Base-by-base conservation (phyloP, 192 early-diverging fungal species). In the Rhizophagus sp. region DNA sequence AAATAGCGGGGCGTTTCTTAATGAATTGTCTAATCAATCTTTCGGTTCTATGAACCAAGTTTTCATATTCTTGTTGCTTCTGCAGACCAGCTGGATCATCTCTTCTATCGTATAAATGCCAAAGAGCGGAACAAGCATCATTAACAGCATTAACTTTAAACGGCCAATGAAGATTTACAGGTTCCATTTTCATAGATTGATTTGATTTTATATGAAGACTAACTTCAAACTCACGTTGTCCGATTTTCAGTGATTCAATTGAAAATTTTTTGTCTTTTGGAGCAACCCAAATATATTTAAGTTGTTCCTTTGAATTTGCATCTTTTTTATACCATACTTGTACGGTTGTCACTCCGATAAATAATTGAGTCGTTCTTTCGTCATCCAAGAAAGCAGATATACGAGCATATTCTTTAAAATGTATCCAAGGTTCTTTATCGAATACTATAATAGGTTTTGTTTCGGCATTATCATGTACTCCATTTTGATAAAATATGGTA, bases 341-440 rank as follows among this genome's bases (percentile, higher is more conserved):
- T 19, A 75, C 12, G 12, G 57, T 41, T 4, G 74, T 74, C 34
- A 34, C 25, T 57, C 73, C 73, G 27, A 74, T 74, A 27, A 52
- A 50, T 33, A 74, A n/a, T 74, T 74, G 73, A 15, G 9, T 12
- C 2, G 24, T 52, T 13, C 34, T 74, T 25, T 74, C 73, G 4
- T 57, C 47, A 61, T 74, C 47, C 8, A 74, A 50, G 13, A 25
- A 74, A 50, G 52, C 73, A 39, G 49, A 50, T 12, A 61, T 34
- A 30, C 44, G 44, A 70, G 1, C 19, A 70, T 70, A 70, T 9
- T 36, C 22, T 30, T 34, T 57, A 30, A 10, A 17, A 33, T 25
- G 44, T 30, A 75, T 17, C 75, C 75, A 76, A 41, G 75, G 75
- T 63, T 76, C 75, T 64, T n/a, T 76, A 62, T 41, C 62, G 17